Percentiles rank a stretch among this genome's conserved stretches.
These are phyloP conservation scores for Saccharomyces hybrid DNA, from an alignment of 1,139 yeast species.

Conservation along the genomic window DNA sequence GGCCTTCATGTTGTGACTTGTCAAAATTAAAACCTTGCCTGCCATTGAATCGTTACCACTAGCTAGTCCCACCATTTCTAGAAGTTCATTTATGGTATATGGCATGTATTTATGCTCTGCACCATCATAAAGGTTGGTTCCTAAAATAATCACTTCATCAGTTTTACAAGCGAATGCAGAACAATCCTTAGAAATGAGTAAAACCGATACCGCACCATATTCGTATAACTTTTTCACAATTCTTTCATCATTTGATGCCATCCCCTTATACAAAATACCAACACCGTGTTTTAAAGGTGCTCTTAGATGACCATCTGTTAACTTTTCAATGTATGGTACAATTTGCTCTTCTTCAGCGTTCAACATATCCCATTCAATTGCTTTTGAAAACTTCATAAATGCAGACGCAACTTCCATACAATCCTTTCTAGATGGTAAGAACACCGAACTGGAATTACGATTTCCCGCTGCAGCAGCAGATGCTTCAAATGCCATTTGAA, in stretches of 20 bases:
- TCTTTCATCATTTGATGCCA: slow-evolving; percentile 47
- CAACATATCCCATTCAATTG: slow-evolving; percentile 34
- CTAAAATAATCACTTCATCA: slow-evolving; percentile 51
- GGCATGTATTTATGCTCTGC: slow-evolving; percentile 63
- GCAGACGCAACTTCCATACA: slow-evolving; percentile 47
- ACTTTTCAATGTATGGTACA: slow-evolving; percentile 37
- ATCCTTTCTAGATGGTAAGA: slow-evolving; percentile 49
- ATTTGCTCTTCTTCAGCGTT: slow-evolving; percentile 36
- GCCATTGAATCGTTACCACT: slow-evolving; percentile 24
- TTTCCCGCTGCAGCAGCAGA: slow-evolving; percentile 1
- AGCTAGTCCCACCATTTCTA: slow-evolving; percentile 71
- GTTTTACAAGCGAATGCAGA: slow-evolving; percentile 47
- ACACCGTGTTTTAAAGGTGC: slow-evolving; percentile 53
- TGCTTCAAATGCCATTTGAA: slow-evolving; percentile 41
- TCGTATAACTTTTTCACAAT: slow-evolving; percentile 49
- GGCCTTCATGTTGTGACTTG: slow-evolving; percentile 47
- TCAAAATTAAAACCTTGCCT: slow-evolving; percentile 48
- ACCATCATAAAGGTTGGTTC: slow-evolving; percentile 70
- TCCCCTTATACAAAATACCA: slow-evolving; percentile 54
- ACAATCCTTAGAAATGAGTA: slow-evolving; percentile 55
- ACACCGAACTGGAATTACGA: slow-evolving; percentile 35
- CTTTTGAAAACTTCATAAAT: slow-evolving; percentile 35
- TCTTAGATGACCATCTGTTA: slow-evolving; percentile 43
- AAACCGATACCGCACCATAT: slow-evolving; percentile 42
- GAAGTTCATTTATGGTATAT: slow-evolving; percentile 56